Conservation (phyloP, 2,329 filamentous ascomycete species). For the Pseudogymnoascus sp. region DNA sequence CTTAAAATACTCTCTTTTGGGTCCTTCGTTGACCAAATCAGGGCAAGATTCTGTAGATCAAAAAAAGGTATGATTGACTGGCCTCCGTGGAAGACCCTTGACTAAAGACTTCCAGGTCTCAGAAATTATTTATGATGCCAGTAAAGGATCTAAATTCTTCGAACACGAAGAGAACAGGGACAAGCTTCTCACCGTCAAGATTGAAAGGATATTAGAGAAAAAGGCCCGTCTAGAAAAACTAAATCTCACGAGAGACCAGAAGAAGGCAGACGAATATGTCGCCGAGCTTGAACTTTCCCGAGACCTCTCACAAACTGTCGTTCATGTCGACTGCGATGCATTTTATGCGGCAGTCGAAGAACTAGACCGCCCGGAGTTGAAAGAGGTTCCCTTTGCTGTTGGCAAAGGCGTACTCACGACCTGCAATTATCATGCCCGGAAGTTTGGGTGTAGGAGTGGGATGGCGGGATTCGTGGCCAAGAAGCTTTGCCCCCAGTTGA, state of each 20-base stretch:
- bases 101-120: conserved; percentile 54
- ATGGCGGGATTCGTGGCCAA: conserved; percentile 96
- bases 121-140: conserved; percentile 94
- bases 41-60: conserved; percentile 94
- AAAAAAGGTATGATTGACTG: conserved; percentile 50
- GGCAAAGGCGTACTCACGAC: conserved; percentile 61
- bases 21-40: conserved; percentile 86
- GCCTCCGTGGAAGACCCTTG: not conserved
- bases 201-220: conserved; percentile 67
- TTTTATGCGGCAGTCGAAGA: conserved; percentile 95
- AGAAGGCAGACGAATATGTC: conserved; percentile 74
- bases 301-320: conserved; percentile 75
- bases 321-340: conserved; percentile 94
- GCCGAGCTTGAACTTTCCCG: conserved; percentile 69
- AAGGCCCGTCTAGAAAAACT: conserved; percentile 69
- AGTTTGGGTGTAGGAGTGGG: conserved; percentile 83
- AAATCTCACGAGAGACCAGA: conserved; percentile 65
- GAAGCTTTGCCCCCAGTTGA: conserved; percentile 81
- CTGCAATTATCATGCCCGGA: conserved; percentile 81
- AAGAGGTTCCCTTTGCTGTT: conserved; percentile 82
- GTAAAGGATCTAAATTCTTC: conserved; percentile 95
- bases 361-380: conserved; percentile 74
- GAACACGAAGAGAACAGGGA: conserved; percentile 81
- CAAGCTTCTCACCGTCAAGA: conserved; percentile 76
- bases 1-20: conserved; percentile 82